Base-by-base conservation (phyloP, 495 filamentous ascomycete genomes). In the Hypoxylon trugodes region DNA sequence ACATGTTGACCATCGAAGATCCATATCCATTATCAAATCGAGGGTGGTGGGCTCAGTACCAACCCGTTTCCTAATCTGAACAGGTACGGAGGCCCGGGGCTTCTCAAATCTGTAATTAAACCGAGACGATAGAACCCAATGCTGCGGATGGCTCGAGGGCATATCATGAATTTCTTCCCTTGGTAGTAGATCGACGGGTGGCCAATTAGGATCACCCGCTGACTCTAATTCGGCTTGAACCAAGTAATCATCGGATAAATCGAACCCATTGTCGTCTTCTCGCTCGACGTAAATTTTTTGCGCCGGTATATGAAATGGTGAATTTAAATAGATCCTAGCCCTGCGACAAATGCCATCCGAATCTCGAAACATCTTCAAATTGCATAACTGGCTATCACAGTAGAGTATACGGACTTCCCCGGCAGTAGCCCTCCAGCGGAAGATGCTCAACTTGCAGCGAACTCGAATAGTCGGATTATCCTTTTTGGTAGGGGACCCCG, bases 151-250 rank as follows among this genome's bases (percentile, higher is more conserved):
- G 13, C 66, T 33, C 46, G 66, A 59, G 47, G 66, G 59, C 13
- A 65, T 35, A 6, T 76, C 71, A 35, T 64, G 55, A 21, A 53
- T 59, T 36, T 70, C 64, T 32, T 66, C 57, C n/a, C 69, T 68
- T 25, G 77, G 65, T 1, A 79, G 38, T 12, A 73, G 65, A 18
- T 77, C 74, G 30, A 73, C 36, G 0, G 81, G 80, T n/a, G 81
- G 82, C 82, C 82, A 85, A 43, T 73, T 69, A 30, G 68, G 61
- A 43, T 74, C 77, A 25, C 77, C 75, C 1, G 76, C 73, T 5
- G 80, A 78, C 48, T 82, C 77, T 4, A 85, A 56, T 59, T 79
- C 75, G 30, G 82, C 63, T n/a, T 73, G 69, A 18, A 84, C 56
- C 22, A 70, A 67, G 65, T 85, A 85, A 13, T 59, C 46, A 25